Percentiles rank a stretch among this genome's conserved stretches.
phyloP scores from a whole-genome alignment of 257 asterid genomes.

The Lycium barbarum region DNA sequence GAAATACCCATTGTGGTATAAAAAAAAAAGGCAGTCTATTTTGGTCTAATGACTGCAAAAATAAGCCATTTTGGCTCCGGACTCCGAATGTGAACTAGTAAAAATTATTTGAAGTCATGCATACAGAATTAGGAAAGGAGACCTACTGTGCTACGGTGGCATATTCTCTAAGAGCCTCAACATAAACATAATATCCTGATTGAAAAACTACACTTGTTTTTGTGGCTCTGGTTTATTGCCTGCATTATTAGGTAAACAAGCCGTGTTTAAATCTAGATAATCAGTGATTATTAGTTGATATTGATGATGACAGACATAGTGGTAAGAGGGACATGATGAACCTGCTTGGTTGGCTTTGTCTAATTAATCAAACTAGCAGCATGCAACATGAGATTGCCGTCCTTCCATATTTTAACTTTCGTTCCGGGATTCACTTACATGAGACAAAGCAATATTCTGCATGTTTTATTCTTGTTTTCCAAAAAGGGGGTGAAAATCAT shows the following conservation, averaged over 20 bases:
- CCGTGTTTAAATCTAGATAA: neutral
- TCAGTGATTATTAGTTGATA: neutral
- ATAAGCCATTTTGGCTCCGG: no score
- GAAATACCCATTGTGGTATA: no score
- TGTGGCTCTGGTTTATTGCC: neutral
- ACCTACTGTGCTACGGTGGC: neutral
- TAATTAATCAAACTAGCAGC: neutral
- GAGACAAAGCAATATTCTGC: neutral
- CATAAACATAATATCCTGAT: neutral
- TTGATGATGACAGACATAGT: neutral
- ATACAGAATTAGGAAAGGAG: neutral
- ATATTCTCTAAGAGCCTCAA: neutral
- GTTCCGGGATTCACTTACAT: neutral
- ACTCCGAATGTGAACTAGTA: neutral
- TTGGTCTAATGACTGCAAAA: no score
- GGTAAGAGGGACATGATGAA: constrained; percentile 24
- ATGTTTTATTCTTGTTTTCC: neutral
- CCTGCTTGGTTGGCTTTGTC: neutral
- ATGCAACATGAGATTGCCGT: neutral
- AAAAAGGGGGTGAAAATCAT: neutral
- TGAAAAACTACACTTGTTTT: neutral
- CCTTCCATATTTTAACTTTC: neutral
- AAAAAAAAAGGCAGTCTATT: no score
- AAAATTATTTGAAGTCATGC: neutral
- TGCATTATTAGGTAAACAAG: neutral